Evolutionary conservation across 352 stramenopile species (phyloP), one percentile per base, ranked within the genome.

Genomic region (Albugo candida): DNA sequence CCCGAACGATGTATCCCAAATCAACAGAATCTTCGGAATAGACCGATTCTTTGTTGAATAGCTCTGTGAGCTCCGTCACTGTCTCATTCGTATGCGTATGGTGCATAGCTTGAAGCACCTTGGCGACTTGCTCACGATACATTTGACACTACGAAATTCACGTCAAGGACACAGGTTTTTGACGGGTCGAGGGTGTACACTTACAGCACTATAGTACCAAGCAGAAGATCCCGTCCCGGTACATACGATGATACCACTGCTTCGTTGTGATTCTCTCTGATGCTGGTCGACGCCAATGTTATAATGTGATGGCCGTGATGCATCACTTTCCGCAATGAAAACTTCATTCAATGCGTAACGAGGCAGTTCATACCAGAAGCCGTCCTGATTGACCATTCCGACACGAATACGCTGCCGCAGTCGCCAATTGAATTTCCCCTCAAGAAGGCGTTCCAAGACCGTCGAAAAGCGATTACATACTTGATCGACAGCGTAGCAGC

Each of bases 211-310:
- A 42, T 81, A 92, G 48, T 86, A 72, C 79, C 79, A 92, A 14
- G 79, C 79, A 39, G 73, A 89, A 11, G 79, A 92, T n/a, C 79
- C 79, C 1, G 79, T 92, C 18, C 79, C 79, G 0, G 79, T 92
- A 45, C 70, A 88, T 43, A 88, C 79, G 18, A 92, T 81, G 61
- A 92, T 85, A 18, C 79, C 79, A 54, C 76, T 89, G 59, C 77
- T 89, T 48, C 77, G 74, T 52, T 92, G 75, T 10, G 75, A 86
- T 59, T 92, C 77, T 45, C 77, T 75, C 49, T 92, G 77, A 49
- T 89, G 70, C 53, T 92, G 76, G 51, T 92, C 79, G 16, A 89
- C 76, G 41, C 79, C 79, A 41, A 92, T 88, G 45, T 89, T 85
- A 66, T 92, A 88, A 53, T 85, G 72, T 38, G 76, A 87, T 35